Conservation (phyloP, 495 filamentous ascomycete genomes). For the Penicillium paradoxum region DNA sequence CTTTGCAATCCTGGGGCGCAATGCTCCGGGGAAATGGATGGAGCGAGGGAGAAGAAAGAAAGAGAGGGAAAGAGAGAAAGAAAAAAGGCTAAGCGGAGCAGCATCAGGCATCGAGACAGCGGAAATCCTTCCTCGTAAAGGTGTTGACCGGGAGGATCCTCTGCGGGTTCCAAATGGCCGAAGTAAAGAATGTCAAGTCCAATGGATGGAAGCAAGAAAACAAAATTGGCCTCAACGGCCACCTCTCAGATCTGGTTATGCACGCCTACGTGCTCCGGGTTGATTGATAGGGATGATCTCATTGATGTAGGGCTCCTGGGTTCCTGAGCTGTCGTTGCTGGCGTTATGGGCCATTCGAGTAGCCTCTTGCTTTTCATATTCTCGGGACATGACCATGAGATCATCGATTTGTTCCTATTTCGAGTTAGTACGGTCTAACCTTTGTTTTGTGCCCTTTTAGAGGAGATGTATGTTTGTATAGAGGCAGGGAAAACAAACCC, state of each 20-base stretch:
- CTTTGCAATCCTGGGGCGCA: neutral
- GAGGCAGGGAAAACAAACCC: slow-evolving; percentile 32
- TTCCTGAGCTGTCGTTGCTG: slow-evolving; percentile 12
- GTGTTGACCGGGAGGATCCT: neutral
- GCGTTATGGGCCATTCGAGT: slow-evolving; percentile 41
- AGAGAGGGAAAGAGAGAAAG: neutral
- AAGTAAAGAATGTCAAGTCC: neutral
- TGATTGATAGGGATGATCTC: slow-evolving; percentile 42
- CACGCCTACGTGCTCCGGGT: slow-evolving; percentile 29
- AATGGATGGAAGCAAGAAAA: neutral
- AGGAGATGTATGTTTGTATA: neutral
- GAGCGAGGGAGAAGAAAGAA: neutral
- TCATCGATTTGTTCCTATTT: slow-evolving; percentile 51
- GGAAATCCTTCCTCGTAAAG: neutral
- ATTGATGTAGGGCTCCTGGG: slow-evolving; percentile 47
- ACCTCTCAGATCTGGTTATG: slow-evolving; percentile 28
- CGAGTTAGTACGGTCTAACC: slow-evolving; percentile 1
- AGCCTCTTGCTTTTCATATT: slow-evolving; percentile 50
- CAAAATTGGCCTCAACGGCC: slow-evolving; percentile 18
- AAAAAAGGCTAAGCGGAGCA: neutral
- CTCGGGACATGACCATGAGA: slow-evolving; percentile 44
- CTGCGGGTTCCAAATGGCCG: neutral
- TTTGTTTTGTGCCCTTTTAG: neutral
- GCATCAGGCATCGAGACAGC: neutral
- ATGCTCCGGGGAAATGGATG: neutral